phyloP scores from a whole-genome alignment of 768 basidiomycete genomes.

The Austroboletus eburneus region DNA sequence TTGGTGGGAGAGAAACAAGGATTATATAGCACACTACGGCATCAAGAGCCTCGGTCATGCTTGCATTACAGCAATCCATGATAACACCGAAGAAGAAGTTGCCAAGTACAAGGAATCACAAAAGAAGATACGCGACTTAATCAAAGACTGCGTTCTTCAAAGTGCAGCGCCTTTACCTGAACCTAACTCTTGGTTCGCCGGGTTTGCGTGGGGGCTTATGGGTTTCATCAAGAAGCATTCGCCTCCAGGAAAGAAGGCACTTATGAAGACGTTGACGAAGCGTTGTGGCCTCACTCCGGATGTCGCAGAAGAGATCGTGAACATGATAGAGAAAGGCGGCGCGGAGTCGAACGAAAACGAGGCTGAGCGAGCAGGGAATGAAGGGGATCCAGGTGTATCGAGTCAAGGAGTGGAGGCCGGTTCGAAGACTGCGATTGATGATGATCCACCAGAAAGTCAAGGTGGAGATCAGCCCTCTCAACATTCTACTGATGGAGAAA shows the following conservation, averaged over 20 bases:
- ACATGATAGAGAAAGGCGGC: slow-evolving; percentile 18
- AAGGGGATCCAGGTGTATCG: background rate
- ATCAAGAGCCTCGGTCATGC: slow-evolving; percentile 30
- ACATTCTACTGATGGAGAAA: too few relatives aligned
- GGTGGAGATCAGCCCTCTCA: too few relatives aligned
- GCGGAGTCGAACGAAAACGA: background rate
- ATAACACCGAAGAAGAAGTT: slow-evolving; percentile 16
- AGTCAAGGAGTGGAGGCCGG: too few relatives aligned
- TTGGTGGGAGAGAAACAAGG: slow-evolving; percentile 33
- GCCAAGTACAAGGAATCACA: slow-evolving; percentile 23
- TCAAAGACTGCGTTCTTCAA: slow-evolving; percentile 14
- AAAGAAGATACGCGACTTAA: slow-evolving; percentile 15
- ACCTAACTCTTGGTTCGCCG: slow-evolving; percentile 15
- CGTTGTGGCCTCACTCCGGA: slow-evolving; percentile 27
- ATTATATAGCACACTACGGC: slow-evolving; percentile 17
- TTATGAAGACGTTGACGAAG: slow-evolving; percentile 15
- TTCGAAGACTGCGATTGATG: too few relatives aligned
- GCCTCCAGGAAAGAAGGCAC: slow-evolving; percentile 16
- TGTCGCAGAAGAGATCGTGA: slow-evolving; percentile 20
- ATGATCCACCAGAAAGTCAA: too few relatives aligned
- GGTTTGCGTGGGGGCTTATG: slow-evolving; percentile 8
- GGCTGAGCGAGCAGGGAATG: background rate
- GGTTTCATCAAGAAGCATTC: slow-evolving; percentile 13
- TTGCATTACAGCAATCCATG: slow-evolving; percentile 27
- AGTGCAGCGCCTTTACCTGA: slow-evolving; percentile 15